Percentiles rank a stretch among this genome's conserved stretches.
These are phyloP conservation scores for Wickerhamiella brachini DNA, from an alignment of 805 yeast genomes.

Conservation along the genomic window DNA sequence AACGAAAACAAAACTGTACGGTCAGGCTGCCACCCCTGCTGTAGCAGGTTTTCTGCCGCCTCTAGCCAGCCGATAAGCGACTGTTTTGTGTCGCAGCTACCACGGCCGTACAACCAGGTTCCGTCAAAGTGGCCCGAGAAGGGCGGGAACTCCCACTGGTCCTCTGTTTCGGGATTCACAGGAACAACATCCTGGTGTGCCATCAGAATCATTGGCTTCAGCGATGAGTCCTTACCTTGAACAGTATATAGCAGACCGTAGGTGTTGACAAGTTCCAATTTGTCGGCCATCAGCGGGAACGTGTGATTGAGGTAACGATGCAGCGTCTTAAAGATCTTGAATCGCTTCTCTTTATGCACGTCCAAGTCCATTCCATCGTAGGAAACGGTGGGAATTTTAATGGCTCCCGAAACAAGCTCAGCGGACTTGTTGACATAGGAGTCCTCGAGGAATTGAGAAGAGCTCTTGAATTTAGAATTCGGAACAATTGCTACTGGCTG, in stretches of 20 bases:
- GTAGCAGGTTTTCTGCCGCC: conserved; percentile 43
- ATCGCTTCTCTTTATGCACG: conserved; percentile 38
- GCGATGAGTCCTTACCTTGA: conserved; percentile 35
- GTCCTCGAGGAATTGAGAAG: conserved; percentile 7
- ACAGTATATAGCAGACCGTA: conserved; percentile 53
- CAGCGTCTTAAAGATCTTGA: conserved; percentile 35
- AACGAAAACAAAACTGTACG: conserved; percentile 52
- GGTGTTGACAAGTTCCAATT: conserved; percentile 41
- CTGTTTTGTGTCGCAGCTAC: conserved; percentile 64
- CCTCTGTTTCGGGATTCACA: conserved; percentile 40
- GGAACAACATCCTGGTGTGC: conserved; percentile 82
- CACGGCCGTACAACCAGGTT: conserved; percentile 57
- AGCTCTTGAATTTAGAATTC: not conserved
- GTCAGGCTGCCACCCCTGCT: conserved; percentile 40
- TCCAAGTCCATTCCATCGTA: conserved; percentile 36
- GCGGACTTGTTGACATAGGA: conserved; percentile 10
- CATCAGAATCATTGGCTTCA: conserved; percentile 54
- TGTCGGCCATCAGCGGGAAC: conserved; percentile 40
- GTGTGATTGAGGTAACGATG: conserved; percentile 39
- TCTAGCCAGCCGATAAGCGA: conserved; percentile 52
- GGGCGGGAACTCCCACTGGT: conserved; percentile 55
- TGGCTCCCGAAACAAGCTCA: conserved; percentile 31
- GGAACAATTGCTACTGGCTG: conserved; percentile 8
- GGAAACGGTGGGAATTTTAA: conserved; percentile 51
- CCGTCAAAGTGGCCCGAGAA: conserved; percentile 58